Percentiles rank a stretch among this genome's conserved stretches.
These are phyloP conservation scores for Cercospora janseana DNA, from an alignment of 2,329 filamentous ascomycete species.

Conservation along the genomic window DNA sequence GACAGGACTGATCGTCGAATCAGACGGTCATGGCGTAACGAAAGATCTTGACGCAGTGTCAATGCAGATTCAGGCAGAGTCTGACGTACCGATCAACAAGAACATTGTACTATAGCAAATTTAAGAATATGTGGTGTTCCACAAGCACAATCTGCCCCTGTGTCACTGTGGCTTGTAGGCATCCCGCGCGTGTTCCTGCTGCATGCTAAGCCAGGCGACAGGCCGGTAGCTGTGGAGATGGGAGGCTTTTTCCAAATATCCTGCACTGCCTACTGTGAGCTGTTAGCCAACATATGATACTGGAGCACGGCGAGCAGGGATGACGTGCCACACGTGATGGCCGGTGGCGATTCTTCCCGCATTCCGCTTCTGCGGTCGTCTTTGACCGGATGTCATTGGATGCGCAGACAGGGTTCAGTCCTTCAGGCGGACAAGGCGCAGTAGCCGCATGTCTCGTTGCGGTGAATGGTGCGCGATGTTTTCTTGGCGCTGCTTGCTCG, in stretches of 20 bases:
- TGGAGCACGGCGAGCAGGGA: no score
- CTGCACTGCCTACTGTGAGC: conserved; percentile 1
- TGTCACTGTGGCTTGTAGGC: background rate
- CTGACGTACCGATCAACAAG: background rate
- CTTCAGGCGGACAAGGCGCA: conserved; percentile 7
- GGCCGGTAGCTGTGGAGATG: conserved; percentile 8
- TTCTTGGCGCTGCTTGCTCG: background rate
- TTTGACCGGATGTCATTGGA: background rate
- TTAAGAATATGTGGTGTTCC: no score
- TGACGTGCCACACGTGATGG: background rate
- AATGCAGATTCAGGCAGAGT: background rate
- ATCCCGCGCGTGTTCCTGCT: background rate
- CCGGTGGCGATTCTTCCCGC: background rate
- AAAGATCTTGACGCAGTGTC: conserved; percentile 7
- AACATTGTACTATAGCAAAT: background rate
- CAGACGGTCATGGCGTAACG: conserved; percentile 13
- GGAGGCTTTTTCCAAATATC: no score
- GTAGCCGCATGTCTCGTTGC: no score
- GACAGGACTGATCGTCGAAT: background rate
- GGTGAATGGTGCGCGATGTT: conserved; percentile 1
- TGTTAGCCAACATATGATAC: background rate
- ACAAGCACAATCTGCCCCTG: background rate
- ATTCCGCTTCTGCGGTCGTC: background rate
- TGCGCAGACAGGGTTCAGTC: no score
- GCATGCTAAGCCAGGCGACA: conserved; percentile 4